Percentiles rank a stretch among this genome's conserved stretches.
Conservation (phyloP, 306 rosid genomes). For the Vigna hirtella region DNA sequence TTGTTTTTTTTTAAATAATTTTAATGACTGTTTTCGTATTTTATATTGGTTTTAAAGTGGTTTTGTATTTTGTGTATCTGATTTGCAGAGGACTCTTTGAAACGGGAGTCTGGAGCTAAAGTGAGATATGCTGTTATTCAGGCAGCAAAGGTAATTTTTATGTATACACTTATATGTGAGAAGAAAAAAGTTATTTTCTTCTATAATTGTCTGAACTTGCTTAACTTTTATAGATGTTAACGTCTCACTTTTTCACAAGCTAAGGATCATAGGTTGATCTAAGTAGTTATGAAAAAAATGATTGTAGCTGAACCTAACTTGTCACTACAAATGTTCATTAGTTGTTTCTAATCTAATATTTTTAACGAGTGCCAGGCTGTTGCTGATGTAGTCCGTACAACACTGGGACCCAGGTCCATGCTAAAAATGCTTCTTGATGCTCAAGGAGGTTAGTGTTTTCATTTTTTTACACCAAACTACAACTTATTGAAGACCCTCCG, state of each 20-base stretch:
- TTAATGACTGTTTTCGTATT: not conserved
- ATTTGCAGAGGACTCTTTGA: constrained; percentile 80
- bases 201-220: not conserved
- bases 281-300: not conserved
- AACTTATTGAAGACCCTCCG: not conserved
- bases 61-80: not conserved
- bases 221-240: not conserved
- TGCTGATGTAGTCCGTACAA: constrained; percentile 93
- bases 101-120: constrained; percentile 92
- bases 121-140: constrained; percentile 94
- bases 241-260: not conserved
- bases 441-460: constrained; percentile 66
- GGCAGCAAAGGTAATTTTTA: constrained; percentile 75
- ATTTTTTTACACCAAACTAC: not conserved
- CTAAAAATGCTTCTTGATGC: constrained; percentile 93
- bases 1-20: not conserved
- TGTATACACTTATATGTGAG: not conserved
- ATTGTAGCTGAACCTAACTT: not conserved
- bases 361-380: constrained; percentile 66
- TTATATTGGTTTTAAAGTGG: not conserved
- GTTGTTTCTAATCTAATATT: constrained; percentile 34
- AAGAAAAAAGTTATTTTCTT: not conserved
- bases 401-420: constrained; percentile 97
- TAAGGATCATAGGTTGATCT: not conserved
- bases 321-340: not conserved